Base-by-base conservation (phyloP, 2,329 filamentous ascomycete species). In the Penicillium sp. region DNA sequence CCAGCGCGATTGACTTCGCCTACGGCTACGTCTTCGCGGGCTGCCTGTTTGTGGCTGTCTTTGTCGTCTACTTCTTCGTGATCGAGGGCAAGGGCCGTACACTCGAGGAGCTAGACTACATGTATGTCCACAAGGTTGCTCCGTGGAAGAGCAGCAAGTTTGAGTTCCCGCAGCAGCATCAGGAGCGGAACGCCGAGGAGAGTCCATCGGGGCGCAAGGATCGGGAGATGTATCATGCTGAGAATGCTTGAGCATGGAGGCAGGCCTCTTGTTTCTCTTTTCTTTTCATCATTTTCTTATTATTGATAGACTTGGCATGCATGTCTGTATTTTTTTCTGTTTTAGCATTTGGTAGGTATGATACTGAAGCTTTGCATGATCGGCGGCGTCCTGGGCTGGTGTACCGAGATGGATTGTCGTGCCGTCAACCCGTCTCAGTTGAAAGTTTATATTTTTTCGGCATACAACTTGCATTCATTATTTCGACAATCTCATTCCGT, bases 1-100 rank as follows among this genome's bases (percentile, higher is more conserved):
- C 87, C 0, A 77, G 79, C 0, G 82, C 83, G 1, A 92, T 92
- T 56, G 84, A 89, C 65, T 92, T 89, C 73, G 82, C 83, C 9
- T 91, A 91, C 68, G 89, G 90, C 2, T 91, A 91, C 62, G 86
- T 93, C 43, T 92, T 92, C 71, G 89, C 89, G 0, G 87, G 82
- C 0, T 92, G 88, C 69, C 89, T 90, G 66, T 76, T 89, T 6
- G 78, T 85, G 0, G 88, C 83, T 0, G 85, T 83, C 0, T 63
- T 85, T 0, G 75, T 92, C 5, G 87, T 77, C 11, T 92, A 88
- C 78, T 89, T 92, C 76, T 91, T 90, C 71, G 83, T 92, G n/a
- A 85, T 89, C 50, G 90, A 92, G 69, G 85, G 83, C 43, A 87
- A 89, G 69, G 88, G 86, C 49, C 83, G 88, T 9, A 87, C 85